Conservation (phyloP, 75 land plant species). For the Pinus tabuliformis region DNA sequence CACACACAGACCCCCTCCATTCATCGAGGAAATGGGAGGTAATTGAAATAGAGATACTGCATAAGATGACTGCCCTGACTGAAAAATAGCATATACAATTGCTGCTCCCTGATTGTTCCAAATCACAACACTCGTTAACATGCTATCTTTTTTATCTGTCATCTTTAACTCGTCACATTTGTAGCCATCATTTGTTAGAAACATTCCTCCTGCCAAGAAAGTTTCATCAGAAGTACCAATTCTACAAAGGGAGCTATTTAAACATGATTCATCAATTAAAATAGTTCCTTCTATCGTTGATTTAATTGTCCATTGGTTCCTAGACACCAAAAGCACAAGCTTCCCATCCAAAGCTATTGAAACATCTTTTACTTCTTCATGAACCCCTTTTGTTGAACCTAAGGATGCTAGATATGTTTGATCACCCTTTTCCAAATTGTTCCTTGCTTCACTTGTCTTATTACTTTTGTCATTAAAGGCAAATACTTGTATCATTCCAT, state of each 20-base stretch:
- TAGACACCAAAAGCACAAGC: slow-evolving; percentile 39
- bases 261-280: slow-evolving; percentile 36
- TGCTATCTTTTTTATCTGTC: neutral
- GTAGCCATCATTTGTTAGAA: slow-evolving; percentile 22
- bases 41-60: slow-evolving; percentile 32
- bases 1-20: slow-evolving; percentile 13
- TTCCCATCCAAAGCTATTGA: slow-evolving; percentile 39
- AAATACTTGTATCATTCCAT: slow-evolving; percentile 48
- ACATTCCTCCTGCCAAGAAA: slow-evolving; percentile 38
- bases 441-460: slow-evolving; percentile 12
- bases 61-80: slow-evolving; percentile 9
- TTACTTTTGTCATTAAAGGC: slow-evolving; percentile 19
- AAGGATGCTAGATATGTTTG: slow-evolving; percentile 6
- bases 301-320: slow-evolving; percentile 42
- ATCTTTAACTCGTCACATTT: neutral
- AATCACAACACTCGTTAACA: slow-evolving; percentile 18
- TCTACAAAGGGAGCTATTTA: slow-evolving; percentile 17
- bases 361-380: slow-evolving; percentile 23
- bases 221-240: slow-evolving; percentile 14
- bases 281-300: slow-evolving; percentile 16
- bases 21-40: slow-evolving; percentile 24
- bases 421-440: neutral
- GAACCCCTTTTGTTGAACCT: slow-evolving; percentile 1
- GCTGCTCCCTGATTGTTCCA: slow-evolving; percentile 62
- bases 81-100: slow-evolving; percentile 31